Percentiles rank a stretch among this genome's conserved stretches.
These are phyloP conservation scores for Tetrahymena elliotti DNA, from an alignment of 73 alveolate species.

Conservation along the genomic window DNA sequence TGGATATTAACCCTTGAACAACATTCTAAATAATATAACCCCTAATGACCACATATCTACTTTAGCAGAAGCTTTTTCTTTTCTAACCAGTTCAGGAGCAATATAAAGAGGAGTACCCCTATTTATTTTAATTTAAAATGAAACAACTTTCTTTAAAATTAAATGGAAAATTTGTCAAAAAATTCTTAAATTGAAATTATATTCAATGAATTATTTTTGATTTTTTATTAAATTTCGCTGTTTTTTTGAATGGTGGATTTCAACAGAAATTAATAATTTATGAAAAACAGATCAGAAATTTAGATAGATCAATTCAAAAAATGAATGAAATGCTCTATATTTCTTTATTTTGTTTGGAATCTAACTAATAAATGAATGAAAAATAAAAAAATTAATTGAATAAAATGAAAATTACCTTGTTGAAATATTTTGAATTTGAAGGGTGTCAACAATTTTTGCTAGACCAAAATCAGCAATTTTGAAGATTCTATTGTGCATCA, in stretches of 20 bases:
- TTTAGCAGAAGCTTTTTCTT: slow-evolving; percentile 28
- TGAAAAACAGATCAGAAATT: neutral
- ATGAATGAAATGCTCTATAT: neutral
- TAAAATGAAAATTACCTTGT: neutral
- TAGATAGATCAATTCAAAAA: neutral
- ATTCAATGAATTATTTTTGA: neutral
- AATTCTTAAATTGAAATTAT: neutral
- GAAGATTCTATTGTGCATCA: slow-evolving; percentile 30
- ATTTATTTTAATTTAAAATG: slow-evolving; percentile 4
- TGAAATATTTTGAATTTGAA: neutral
- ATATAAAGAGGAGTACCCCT: slow-evolving; percentile 42
- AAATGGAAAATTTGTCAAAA: neutral
- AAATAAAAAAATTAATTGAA: neutral
- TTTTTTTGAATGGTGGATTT: neutral
- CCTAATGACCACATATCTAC: slow-evolving; percentile 45
- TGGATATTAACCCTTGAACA: slow-evolving; percentile 18
- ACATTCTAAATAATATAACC: slow-evolving; percentile 21
- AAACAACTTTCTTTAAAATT: slow-evolving; percentile 8
- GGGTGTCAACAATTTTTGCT: slow-evolving; percentile 28
- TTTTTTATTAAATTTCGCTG: too few relatives aligned
- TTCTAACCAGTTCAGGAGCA: slow-evolving; percentile 40
- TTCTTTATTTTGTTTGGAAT: too few relatives aligned
- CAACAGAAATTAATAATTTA: neutral
- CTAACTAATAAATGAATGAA: neutral
- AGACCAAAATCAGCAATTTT: slow-evolving; percentile 44